These are phyloP conservation scores for Calamus simplicifolius DNA, from an alignment of 176 grass and related monocot genomes.

Conservation along the genomic window DNA sequence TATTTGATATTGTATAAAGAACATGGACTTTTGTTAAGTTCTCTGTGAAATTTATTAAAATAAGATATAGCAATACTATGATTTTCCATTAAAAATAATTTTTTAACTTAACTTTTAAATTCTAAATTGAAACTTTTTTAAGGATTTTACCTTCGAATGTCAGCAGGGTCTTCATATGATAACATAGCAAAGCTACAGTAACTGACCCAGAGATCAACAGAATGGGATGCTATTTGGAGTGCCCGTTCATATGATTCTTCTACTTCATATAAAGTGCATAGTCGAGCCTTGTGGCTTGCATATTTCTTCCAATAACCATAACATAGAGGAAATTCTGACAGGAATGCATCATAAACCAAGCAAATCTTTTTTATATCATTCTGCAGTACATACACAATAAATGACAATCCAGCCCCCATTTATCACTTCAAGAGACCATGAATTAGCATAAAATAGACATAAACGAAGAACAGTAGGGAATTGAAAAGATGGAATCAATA, in stretches of 20 bases:
- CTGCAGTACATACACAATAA: slow-evolving; percentile 25
- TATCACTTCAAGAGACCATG: too few species aligned
- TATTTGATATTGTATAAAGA: too few species aligned
- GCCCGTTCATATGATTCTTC: slow-evolving; percentile 69
- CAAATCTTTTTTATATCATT: slow-evolving; percentile 53
- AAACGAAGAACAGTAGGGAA: too few species aligned
- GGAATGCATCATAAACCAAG: slow-evolving; percentile 53
- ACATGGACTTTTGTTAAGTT: too few species aligned
- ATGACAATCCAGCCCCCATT: too few species aligned
- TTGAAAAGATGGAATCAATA: too few species aligned
- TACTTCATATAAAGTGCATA: slow-evolving; percentile 44
- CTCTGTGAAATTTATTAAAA: too few species aligned
- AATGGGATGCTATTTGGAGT: slow-evolving; percentile 45
- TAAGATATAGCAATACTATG: too few species aligned
- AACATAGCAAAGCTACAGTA: slow-evolving; percentile 69
- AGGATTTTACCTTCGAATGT: slow-evolving; percentile 71
- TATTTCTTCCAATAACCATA: slow-evolving; percentile 84
- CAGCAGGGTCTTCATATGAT: slow-evolving; percentile 53
- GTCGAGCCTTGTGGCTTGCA: slow-evolving; percentile 45
- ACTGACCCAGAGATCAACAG: slow-evolving; percentile 65
- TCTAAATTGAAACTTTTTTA: too few species aligned
- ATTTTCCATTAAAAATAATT: too few species aligned
- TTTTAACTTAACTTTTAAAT: too few species aligned
- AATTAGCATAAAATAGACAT: too few species aligned
- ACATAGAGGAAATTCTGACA: slow-evolving; percentile 78